phyloP scores from a whole-genome alignment of 73 alveolate genomes.

The Urostyla sp. region DNA sequence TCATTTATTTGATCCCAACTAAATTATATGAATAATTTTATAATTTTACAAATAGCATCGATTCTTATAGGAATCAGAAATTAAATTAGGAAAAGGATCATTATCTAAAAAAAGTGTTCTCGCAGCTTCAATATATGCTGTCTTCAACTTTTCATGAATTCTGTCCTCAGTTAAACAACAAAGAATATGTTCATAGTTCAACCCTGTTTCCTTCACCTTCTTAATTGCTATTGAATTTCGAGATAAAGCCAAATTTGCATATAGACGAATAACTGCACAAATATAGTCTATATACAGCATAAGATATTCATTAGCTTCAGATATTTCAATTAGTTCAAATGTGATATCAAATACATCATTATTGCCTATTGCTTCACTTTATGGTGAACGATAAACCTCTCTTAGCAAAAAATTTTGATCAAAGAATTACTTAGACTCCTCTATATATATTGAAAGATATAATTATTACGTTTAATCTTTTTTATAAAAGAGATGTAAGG shows the following conservation, averaged over 20 bases:
- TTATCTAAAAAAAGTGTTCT: slow-evolving; percentile 48
- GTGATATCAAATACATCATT: slow-evolving; percentile 31
- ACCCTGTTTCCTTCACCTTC: slow-evolving; percentile 44
- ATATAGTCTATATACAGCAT: slow-evolving; percentile 68
- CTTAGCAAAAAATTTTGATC: slow-evolving; percentile 2
- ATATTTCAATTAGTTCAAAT: slow-evolving; percentile 32
- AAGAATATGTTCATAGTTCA: slow-evolving; percentile 38
- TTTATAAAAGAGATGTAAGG: slow-evolving; percentile 34
- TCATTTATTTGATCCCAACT: slow-evolving; percentile 63
- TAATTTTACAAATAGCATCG: slow-evolving; percentile 63
- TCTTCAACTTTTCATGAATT: slow-evolving; percentile 45
- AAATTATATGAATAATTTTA: not conserved
- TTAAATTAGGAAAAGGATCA: slow-evolving; percentile 57
- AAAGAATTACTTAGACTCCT: slow-evolving; percentile 4
- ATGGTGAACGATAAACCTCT: slow-evolving; percentile 21
- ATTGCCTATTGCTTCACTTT: not conserved
- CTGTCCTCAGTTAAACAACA: slow-evolving; percentile 3
- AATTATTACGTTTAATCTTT: slow-evolving; percentile 8
- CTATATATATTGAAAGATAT: not conserved
- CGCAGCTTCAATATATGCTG: slow-evolving; percentile 12
- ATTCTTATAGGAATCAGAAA: slow-evolving; percentile 22
- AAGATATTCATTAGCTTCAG: slow-evolving; percentile 1
- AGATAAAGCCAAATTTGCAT: slow-evolving; percentile 23
- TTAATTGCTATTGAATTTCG: slow-evolving; percentile 39
- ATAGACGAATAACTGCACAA: slow-evolving; percentile 64